Evolutionary conservation across 2,329 filamentous ascomycete genomes (phyloP), one percentile per base, ranked within the genome.

Genomic region (Aureobasidium musti): DNA sequence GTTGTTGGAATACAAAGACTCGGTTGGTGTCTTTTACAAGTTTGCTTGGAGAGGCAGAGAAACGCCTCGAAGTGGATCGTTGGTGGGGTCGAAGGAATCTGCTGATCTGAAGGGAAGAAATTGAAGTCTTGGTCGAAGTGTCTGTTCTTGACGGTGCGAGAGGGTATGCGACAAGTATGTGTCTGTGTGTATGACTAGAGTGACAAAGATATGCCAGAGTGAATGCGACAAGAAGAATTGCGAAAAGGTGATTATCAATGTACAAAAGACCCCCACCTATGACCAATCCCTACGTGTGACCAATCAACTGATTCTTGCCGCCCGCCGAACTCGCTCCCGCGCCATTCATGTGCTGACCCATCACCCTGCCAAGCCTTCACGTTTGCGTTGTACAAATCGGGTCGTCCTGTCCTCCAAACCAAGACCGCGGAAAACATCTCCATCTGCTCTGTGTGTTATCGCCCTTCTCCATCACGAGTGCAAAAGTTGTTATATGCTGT

Each of bases 201-300:
- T 5, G 30, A 60, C 33, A 49, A 35, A 49, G 41, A 45, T 47
- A 45, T 21, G 41, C 26, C 41, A 26, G 17, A 26, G 10, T 13
- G 23, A 37, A 6, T 17, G 26, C n/a, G 37, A 59, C 33, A 14
- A 45, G 14, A 59, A 59, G 23, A 59, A 59, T 59, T 59, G 54
- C 39, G 54, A 45, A 59, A 59, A 59, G 54, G 26, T 59, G 54
- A 59, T 59, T 59, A 59, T 59, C 54, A 59, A 59, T 59, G 54
- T 59, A 59, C 57, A 49, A 26, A 49, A 26, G 19, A 35, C 28
- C 57, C 26, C 57, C 57, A 37, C 57, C 19, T 37, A 61, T 61
- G 57, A 61, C 57, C 57, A 61, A 61, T 61, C 30, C 30, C 13
- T 7, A 17, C 28, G 2, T 19, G 5, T 61, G 57, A 30, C 57